phyloP scores from a whole-genome alignment of 495 filamentous ascomycete species.

The Aspergillus sclerotioniger region DNA sequence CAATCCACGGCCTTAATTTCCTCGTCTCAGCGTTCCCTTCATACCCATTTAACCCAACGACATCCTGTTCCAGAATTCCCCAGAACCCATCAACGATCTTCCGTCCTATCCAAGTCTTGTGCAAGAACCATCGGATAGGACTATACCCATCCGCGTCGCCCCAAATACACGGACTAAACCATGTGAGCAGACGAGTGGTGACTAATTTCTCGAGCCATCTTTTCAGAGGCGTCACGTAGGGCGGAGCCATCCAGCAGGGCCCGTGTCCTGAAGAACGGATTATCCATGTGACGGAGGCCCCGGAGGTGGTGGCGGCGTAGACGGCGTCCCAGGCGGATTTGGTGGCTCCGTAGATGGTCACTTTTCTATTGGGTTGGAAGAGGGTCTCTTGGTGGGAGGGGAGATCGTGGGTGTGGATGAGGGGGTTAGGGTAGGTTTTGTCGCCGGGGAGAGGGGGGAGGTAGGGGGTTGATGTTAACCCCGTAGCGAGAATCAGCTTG shows the following conservation, averaged over 20 bases:
- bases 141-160: conserved; percentile 51
- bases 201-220: conserved; percentile 65
- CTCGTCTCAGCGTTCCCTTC: conserved; percentile 59
- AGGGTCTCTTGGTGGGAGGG: conserved; percentile 36
- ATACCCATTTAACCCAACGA: conserved; percentile 57
- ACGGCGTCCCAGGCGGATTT: conserved; percentile 80
- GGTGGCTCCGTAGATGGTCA: conserved; percentile 62
- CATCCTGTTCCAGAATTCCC: conserved; percentile 57
- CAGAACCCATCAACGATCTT: conserved; percentile 69
- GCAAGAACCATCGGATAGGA: conserved; percentile 54
- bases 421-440: conserved; percentile 50
- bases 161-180: conserved; percentile 65
- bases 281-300: conserved; percentile 71
- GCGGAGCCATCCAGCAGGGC: conserved; percentile 66
- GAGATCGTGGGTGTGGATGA: conserved; percentile 66
- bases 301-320: conserved; percentile 63
- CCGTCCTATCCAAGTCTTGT: conserved; percentile 65
- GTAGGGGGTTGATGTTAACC: conserved; percentile 62
- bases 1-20: conserved; percentile 64
- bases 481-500: conserved; percentile 70
- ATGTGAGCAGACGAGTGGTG: conserved; percentile 61
- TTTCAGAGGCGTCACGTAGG: conserved; percentile 59
- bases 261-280: conserved; percentile 77
- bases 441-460: conserved; percentile 49
- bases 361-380: conserved; percentile 24